Conservation (phyloP, 2,329 filamentous ascomycete species). For the Aspergillus amoenus region DNA sequence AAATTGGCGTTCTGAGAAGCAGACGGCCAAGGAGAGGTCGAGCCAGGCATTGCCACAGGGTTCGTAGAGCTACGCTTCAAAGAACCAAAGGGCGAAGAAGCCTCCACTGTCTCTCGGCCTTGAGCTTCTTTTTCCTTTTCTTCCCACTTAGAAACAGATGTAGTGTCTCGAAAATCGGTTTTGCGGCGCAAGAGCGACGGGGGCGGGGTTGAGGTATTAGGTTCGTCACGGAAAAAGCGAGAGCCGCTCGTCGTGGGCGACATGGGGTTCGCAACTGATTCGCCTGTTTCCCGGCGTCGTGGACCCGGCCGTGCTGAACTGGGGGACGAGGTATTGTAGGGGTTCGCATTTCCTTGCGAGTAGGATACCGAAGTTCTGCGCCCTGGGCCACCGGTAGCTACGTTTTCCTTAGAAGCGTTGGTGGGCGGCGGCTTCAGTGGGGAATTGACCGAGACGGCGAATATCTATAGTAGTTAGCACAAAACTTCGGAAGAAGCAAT, state of each 20-base stretch:
- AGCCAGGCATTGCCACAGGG: slow-evolving; percentile 49
- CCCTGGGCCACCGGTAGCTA: slow-evolving; percentile 44
- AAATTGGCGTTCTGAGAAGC: slow-evolving; percentile 63
- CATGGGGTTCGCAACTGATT: slow-evolving; percentile 58
- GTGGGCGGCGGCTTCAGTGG: slow-evolving; percentile 81
- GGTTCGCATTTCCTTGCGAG: slow-evolving; percentile 59
- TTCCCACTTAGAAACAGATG: slow-evolving; percentile 42
- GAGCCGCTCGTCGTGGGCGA: slow-evolving; percentile 47
- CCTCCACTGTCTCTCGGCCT: slow-evolving; percentile 41
- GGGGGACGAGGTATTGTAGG: slow-evolving; percentile 72
- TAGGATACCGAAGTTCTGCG: slow-evolving; percentile 81
- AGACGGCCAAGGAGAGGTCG: slow-evolving; percentile 59
- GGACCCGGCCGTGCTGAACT: slow-evolving; percentile 70
- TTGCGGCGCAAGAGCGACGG: slow-evolving; percentile 60
- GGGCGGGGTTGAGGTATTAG: slow-evolving; percentile 59
- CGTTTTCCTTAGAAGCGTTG: slow-evolving; percentile 59
- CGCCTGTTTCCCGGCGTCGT: slow-evolving; percentile 80
- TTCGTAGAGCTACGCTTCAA: slow-evolving; percentile 58
- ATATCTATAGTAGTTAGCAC: slow-evolving; percentile 58
- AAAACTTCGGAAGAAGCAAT: slow-evolving; percentile 3
- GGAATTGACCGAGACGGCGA: slow-evolving; percentile 86
- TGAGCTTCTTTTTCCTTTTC: slow-evolving; percentile 53
- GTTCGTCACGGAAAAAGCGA: slow-evolving; percentile 50
- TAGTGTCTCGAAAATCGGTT: slow-evolving; percentile 60
- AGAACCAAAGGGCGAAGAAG: slow-evolving; percentile 50